Evolutionary conservation across 2,329 filamentous ascomycete species (phyloP).

Genomic region (Hypoxylon sp.): DNA sequence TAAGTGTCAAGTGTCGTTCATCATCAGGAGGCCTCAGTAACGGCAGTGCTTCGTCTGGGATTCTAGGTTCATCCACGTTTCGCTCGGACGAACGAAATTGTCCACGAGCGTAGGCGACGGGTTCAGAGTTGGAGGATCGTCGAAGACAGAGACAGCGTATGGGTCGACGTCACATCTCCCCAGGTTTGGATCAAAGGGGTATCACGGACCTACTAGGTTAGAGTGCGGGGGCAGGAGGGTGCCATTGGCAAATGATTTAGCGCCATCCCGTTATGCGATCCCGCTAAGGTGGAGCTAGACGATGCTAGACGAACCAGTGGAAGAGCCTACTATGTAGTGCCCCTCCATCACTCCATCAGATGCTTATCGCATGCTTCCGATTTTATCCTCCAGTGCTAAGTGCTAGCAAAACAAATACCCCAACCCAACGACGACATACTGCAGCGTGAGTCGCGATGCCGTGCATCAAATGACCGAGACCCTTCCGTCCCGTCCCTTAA

Average conservation of each 20-base stretch:
- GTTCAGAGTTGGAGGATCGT: neutral
- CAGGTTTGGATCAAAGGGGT: constrained; percentile 16
- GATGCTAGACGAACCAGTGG: constrained; percentile 23
- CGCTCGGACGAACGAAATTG: neutral
- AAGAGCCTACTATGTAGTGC: constrained; percentile 5
- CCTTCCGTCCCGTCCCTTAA: constrained; percentile 1
- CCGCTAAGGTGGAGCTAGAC: constrained; percentile 26
- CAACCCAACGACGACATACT: constrained; percentile 40
- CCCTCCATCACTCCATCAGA: constrained; percentile 37
- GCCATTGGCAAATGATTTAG: constrained; percentile 28
- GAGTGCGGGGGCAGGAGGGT: neutral
- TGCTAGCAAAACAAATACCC: constrained; percentile 3
- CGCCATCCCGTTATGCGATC: constrained; percentile 14
- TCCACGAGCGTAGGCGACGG: neutral
- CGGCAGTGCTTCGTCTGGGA: neutral
- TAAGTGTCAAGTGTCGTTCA: no score
- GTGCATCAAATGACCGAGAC: constrained; percentile 19
- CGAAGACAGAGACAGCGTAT: neutral
- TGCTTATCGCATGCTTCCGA: constrained; percentile 25
- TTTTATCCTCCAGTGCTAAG: neutral
- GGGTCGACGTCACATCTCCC: constrained; percentile 28
- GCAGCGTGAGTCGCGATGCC: constrained; percentile 26
- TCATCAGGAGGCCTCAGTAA: neutral
- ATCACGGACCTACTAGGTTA: constrained; percentile 5
- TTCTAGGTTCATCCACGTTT: neutral